Percentiles rank a stretch among this genome's conserved stretches.
Evolutionary conservation across 2,329 filamentous ascomycete genomes (phyloP).

Genomic region (Exophiala phaeomuriformis): DNA sequence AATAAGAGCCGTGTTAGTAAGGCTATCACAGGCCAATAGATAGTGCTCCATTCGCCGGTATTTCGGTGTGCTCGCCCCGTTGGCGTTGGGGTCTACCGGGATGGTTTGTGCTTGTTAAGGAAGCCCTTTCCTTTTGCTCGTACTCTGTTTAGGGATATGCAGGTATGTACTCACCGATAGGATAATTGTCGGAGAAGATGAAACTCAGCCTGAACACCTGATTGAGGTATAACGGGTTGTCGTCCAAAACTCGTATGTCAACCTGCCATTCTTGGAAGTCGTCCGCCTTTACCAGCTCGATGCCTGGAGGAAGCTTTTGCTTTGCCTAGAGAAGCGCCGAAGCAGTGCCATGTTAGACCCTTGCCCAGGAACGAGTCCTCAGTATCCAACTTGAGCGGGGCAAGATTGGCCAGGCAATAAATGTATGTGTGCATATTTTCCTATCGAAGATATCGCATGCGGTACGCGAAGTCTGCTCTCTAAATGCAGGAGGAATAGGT

Average conservation of each 20-base stretch:
- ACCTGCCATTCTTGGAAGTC: constrained; percentile 85
- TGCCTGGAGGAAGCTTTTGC: constrained; percentile 56
- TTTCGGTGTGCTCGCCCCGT: too few species aligned
- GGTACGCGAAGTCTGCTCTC: background rate
- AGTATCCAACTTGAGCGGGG: background rate
- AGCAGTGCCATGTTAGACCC: background rate
- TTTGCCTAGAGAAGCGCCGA: constrained; percentile 41
- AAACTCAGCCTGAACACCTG: constrained; percentile 82
- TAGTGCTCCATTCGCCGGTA: too few species aligned
- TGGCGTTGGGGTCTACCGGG: background rate
- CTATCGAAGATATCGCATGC: background rate
- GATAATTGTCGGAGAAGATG: constrained; percentile 73
- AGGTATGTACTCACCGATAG: constrained; percentile 60
- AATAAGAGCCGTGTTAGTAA: background rate
- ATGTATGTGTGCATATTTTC: background rate
- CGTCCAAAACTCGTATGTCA: constrained; percentile 83
- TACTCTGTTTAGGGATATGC: background rate
- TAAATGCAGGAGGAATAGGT: background rate
- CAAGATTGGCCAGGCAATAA: background rate
- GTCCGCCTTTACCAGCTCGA: constrained; percentile 71
- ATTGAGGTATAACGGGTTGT: constrained; percentile 77
- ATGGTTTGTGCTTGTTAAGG: background rate
- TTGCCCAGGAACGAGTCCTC: background rate
- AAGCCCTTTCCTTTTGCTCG: background rate
- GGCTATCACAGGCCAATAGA: too few species aligned